Percentiles rank a stretch among this genome's conserved stretches.
Evolutionary conservation across 495 filamentous ascomycete genomes (phyloP).

Genomic region (Penicilliopsis zonata): DNA sequence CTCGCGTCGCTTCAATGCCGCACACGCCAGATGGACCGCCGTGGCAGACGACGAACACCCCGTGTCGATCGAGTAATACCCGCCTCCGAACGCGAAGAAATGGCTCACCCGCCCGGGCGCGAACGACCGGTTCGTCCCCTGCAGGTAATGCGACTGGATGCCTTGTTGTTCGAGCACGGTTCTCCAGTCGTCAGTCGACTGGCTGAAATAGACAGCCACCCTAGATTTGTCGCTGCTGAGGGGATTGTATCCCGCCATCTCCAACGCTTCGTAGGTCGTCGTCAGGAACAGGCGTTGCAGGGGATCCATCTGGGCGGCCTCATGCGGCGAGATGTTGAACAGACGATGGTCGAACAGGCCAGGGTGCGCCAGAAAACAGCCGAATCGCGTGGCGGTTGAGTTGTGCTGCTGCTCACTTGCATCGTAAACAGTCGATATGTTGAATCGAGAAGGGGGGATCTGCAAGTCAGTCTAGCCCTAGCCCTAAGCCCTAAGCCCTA

Average conservation of each 20-base stretch:
- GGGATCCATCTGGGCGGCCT: conserved; percentile 19
- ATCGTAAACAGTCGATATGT: conserved; percentile 25
- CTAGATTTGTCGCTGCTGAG: conserved; percentile 15
- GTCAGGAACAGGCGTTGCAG: conserved; percentile 17
- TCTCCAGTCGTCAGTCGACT: conserved; percentile 18
- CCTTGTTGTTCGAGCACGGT: conserved; percentile 13
- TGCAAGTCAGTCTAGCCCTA: conserved; percentile 17
- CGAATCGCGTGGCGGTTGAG: conserved; percentile 19
- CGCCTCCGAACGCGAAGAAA: conserved; percentile 79
- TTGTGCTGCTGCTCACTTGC: conserved; percentile 22
- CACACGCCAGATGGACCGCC: conserved; percentile 76
- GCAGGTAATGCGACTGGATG: conserved; percentile 13
- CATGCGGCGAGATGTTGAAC: conserved; percentile 22
- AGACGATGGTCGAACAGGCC: conserved; percentile 19
- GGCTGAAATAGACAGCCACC: conserved; percentile 24
- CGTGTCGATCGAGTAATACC: conserved; percentile 77
- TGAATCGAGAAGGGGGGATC: conserved; percentile 28
- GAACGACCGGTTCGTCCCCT: conserved; percentile 17
- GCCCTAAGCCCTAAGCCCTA: no score
- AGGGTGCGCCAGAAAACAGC: conserved; percentile 24
- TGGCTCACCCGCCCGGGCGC: conserved; percentile 39
- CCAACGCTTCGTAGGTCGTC: conserved; percentile 27
- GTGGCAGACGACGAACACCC: conserved; percentile 81
- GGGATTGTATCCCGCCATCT: conserved; percentile 17
- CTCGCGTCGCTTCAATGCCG: conserved; percentile 65